Percentiles rank a stretch among this genome's conserved stretches.
Evolutionary conservation across 305 asterid genomes (phyloP).

Genomic region (Stenogyne calaminthoides): DNA sequence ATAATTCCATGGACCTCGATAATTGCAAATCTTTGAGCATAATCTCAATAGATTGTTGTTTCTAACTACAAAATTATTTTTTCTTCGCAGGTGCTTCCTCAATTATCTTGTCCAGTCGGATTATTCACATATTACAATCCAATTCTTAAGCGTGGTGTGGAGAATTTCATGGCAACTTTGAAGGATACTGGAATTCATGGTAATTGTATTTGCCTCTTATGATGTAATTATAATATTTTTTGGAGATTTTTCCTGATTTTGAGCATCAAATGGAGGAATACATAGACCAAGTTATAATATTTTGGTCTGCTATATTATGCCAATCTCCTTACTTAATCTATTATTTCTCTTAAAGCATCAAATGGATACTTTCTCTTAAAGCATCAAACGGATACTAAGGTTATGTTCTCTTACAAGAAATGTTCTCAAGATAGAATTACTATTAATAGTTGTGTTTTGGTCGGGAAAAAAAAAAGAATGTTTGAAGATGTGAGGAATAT

Average conservation of each 20-base stretch:
- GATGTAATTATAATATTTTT: neutral
- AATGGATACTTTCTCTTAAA: no score
- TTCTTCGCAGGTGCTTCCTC: slow-evolving; percentile 63
- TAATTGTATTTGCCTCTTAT: slow-evolving; percentile 14
- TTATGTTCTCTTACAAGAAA: neutral
- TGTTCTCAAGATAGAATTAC: slow-evolving; percentile 26
- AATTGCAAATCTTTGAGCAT: neutral
- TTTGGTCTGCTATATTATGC: no score
- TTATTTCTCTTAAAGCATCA: neutral
- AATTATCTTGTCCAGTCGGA: slow-evolving; percentile 76
- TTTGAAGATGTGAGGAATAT: neutral
- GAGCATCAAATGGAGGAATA: no score
- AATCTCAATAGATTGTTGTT: neutral
- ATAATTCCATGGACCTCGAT: neutral
- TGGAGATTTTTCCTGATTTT: neutral
- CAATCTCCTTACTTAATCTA: neutral
- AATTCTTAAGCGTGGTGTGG: slow-evolving; percentile 81
- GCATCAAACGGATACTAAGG: no score
- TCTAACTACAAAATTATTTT: neutral
- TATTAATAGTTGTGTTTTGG: neutral
- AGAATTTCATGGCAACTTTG: slow-evolving; percentile 71
- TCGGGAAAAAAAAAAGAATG: neutral
- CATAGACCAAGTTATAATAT: no score
- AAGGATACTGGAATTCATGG: slow-evolving; percentile 66
- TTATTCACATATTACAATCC: slow-evolving; percentile 86